Base-by-base conservation (phyloP, 2,329 filamentous ascomycete species). In the Colletotrichum tamarilloi region DNA sequence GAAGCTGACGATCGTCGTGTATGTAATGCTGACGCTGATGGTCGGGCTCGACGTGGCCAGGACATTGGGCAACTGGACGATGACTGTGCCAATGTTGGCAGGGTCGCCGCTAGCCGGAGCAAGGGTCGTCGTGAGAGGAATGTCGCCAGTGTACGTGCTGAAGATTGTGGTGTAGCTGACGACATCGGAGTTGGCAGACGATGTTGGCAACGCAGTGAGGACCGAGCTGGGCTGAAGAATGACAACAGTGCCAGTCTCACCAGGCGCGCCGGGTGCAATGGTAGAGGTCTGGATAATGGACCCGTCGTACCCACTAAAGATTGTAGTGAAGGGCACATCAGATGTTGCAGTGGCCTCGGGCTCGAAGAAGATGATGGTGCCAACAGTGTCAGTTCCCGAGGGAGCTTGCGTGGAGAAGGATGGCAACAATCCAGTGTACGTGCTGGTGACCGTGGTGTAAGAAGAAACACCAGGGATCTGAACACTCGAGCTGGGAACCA, bases 91-190 rank as follows among this genome's bases (percentile, higher is more conserved):
- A 1, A 62, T n/a, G 19, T 16, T 16, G 26, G 19, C 6, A 1
- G 42, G 19, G 9, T 70, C 67, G n/a, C 49, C 55, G n/a, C 67
- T 53, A 4, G 62, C 16, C 12, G 67, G 67, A 5, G 55, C 57
- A 16, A 73, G 30, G 7, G 70, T 73, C 5, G 53, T 59, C n/a
- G 70, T 73, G n/a, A 16, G 49, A n/a, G 64, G 38, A 3, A 46
- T 8, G 4, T 26, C 26, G 16, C 68, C 68, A 11, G 38, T 49
- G 12, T 38, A 62, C 2, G 42, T 59, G 66, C 49, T 68, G 11
- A 68, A 60, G 11, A 68, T 26, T 2, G 66, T 68, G 19, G 53
- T 66, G 38, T 57, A 70, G 56, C 56, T 59, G 30, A 56, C 7
- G 12, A 7, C 22, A 30, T 56, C 14, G 8, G 53, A 62, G 7